Evolutionary conservation across 2,329 filamentous ascomycete genomes (phyloP).

Genomic region (Biscogniauxia sp.): DNA sequence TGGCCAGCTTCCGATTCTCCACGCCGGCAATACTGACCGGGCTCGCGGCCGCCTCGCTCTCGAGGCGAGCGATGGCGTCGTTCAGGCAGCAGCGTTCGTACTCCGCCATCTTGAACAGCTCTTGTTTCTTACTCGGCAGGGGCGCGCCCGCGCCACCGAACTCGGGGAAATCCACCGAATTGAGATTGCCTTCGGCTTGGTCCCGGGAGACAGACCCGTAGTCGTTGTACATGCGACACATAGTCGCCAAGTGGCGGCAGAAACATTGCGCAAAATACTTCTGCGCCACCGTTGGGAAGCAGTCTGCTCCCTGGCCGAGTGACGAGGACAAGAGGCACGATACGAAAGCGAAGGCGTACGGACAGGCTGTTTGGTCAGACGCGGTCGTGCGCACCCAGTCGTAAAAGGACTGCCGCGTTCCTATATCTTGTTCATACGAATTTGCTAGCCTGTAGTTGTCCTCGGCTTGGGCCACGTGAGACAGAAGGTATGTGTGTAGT

Average conservation of each 20-base stretch:
- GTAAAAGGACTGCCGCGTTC: constrained; percentile 13
- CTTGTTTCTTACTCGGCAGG: neutral
- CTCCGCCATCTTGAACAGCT: too few species aligned
- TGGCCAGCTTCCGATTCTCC: constrained; percentile 9
- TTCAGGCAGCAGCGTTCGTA: too few species aligned
- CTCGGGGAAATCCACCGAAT: constrained; percentile 34
- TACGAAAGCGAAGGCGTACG: constrained; percentile 18
- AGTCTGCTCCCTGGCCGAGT: too few species aligned
- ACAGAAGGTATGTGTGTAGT: constrained; percentile 14
- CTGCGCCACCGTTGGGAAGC: too few species aligned
- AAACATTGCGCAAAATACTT: constrained; percentile 16
- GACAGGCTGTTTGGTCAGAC: constrained; percentile 16
- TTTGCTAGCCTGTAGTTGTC: constrained; percentile 7
- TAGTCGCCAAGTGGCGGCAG: constrained; percentile 23
- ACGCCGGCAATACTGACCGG: neutral
- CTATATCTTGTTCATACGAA: too few species aligned
- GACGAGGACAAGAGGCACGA: constrained; percentile 17
- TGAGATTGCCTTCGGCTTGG: constrained; percentile 31
- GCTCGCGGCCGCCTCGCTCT: too few species aligned
- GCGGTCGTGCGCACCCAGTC: constrained; percentile 19
- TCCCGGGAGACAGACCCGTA: constrained; percentile 32
- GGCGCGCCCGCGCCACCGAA: too few species aligned
- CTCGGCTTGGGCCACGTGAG: constrained; percentile 18
- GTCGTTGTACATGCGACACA: constrained; percentile 36
- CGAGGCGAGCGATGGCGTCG: too few species aligned